Conservation (phyloP, 2,329 filamentous ascomycete species). For the Periconia sp. region DNA sequence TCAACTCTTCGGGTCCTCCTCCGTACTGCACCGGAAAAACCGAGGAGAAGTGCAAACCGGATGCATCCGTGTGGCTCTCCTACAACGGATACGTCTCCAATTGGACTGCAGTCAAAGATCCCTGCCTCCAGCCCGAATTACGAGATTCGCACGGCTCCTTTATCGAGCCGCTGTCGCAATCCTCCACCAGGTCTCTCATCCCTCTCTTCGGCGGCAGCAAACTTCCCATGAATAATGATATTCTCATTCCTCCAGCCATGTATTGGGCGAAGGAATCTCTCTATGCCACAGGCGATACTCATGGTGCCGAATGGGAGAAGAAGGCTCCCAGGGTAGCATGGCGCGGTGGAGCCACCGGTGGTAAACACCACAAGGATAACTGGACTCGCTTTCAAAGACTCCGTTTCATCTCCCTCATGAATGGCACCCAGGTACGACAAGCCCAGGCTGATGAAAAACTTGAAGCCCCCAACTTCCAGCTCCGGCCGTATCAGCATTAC, state of each 20-base stretch:
- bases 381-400: conserved; percentile 76
- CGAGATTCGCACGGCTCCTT: conserved; percentile 52
- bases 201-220: conserved; percentile 56
- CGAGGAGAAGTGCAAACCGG: conserved; percentile 6
- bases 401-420: conserved; percentile 73
- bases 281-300: conserved; percentile 45
- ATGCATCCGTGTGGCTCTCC: conserved; percentile 31
- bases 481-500: conserved; percentile 45
- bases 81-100: conserved; percentile 52
- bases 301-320: conserved; percentile 45
- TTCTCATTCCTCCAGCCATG: conserved; percentile 53
- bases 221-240: conserved; percentile 54
- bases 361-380: conserved; percentile 54
- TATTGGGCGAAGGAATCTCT: conserved; percentile 51
- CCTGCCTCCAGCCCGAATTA: conserved; percentile 50
- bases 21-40: conserved; percentile 18
- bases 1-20: conserved; percentile 42
- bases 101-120: conserved; percentile 49
- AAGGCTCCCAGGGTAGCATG: conserved; percentile 49
- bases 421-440: conserved; percentile 59
- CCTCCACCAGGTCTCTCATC: conserved; percentile 48
- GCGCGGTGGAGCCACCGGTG: conserved; percentile 53
- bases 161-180: conserved; percentile 51
- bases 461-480: conserved; percentile 41
- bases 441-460: conserved; percentile 45